Base-by-base conservation (phyloP, 176 grass and related monocot species). In the Oryza meridionalis region DNA sequence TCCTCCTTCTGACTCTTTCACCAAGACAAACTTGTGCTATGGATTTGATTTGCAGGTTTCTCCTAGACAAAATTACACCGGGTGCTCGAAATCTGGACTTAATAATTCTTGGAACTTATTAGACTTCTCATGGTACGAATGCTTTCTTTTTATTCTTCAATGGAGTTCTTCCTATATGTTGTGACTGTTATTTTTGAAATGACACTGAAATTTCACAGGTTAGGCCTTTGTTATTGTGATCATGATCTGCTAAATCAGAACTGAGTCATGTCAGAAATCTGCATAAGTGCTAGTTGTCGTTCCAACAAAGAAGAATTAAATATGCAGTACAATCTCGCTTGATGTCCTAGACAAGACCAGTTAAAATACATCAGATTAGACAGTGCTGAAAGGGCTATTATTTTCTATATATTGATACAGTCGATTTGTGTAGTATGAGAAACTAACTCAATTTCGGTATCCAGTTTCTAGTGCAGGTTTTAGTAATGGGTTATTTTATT, bases 401-500 rank as follows among this genome's bases (percentile, higher is more conserved):
- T 37, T 69, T 53, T 77, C n/a, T 31, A 82, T 3, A 40, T 71
- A 71, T 65, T 12, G 22, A 4, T 21, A 29, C 8, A 67, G 16
- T 68, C 25, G 0, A 43, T 33, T 58, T 67, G 16, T 10, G 33
- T 46, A 75, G 11, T 79, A 45, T 69, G 75, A 63, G n/a, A 38
- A 35, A 42, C 17, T 53, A 11, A n/a, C 67, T 27, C 29, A 25
- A 79, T 38, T 33, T 46, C 17, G 16, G 0, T 13, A 63, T 58
- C 14, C 13, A 9, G 1, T 66, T 89, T 64, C 53, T 62, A 72
- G 16, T 85, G 65, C 19, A 44, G 7, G 24, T 44, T 25, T 84
- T 85, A 67, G 19, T 14, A 58, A 72, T 78, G 37, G 37, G 16
- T 69, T 66, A 72, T 37, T 37, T 50, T 19, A 19, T 55, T 75